Evolutionary conservation across 495 filamentous ascomycete genomes (phyloP), one percentile per base, ranked within the genome.

Genomic region (Patellaria atrata): DNA sequence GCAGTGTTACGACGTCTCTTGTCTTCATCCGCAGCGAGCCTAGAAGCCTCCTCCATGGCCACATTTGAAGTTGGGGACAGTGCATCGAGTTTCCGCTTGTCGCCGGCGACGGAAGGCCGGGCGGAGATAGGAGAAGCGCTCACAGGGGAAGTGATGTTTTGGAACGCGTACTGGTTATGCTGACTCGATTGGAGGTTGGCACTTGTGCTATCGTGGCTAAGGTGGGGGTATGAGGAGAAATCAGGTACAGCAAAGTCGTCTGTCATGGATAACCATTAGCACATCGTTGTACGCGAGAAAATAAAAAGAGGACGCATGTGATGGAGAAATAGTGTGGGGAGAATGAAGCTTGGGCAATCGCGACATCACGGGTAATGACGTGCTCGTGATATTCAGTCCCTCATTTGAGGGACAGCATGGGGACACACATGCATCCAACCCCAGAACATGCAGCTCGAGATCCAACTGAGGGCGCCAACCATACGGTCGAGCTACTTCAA

Each of bases 1-100:
- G 89, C 89, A 1, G 89, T 97, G 59, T 97, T 97, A 41, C 89
- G 80, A 28, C 87, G 76, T 8, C 89, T 82, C 56, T 94, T 94
- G 57, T 97, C 89, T 63, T 97, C 89, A 59, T 97, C 89, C 20
- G 89, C 86, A 11, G 82, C 84, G 10, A 74, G 46, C 22, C 82
- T 70, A 22, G 85, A 68, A 41, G 72, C 59, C 49, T 83, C 78
- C 53, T 83, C 78, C 40, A 75, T 64, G 44, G 56, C 64, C 3
- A 63, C 43, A 27, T 60, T 48, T 26, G 28, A 33, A 38, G 30
- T 34, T 34, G 42, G 27, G 24, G 55, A 54, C 28, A 51, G 33
- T n/a, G 49, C 44, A 13, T 64, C 58, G 26, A 64, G 50, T 47
- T 72, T 68, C 39, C 67, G 63, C 55, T 73, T 73, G 20, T 67